Base-by-base conservation (phyloP, 345 rosid species). In the Nephelium lappaceum region DNA sequence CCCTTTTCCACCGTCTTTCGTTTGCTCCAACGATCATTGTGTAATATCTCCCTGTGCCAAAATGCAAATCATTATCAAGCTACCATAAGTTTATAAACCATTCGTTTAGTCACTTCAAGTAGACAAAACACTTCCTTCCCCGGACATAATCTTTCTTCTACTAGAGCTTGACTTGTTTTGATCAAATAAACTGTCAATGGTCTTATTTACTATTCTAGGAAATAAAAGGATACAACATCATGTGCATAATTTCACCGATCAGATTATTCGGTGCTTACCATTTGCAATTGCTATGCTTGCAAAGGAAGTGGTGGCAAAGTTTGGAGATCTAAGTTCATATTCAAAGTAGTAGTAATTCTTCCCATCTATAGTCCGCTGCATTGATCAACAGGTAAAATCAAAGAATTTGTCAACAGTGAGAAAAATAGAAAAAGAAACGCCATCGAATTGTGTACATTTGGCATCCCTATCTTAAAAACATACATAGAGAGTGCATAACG, bases 331-430 rank as follows among this genome's bases (percentile, higher is more conserved):
- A 7, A 95, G 95, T 76, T 57, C 80, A 21, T 92, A 93, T 85
- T 95, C 98, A 42, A 95, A 88, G 24, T 91, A 88, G 86, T 92
- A 95, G 69, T 93, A 91, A 86, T 77, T 94, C 76, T 79, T 92
- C 74, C 94, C 99, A 74, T 92, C 93, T 9, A 78, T 81, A 41
- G 83, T 80, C 77, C 88, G 82, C 99, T 95, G 92, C 90, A 83
- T 68, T 21, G 64, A 60, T 74, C 64, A 38, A 72, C 14, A 14
- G 6, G 69, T 16, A 21, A 14, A 16, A 51, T 31, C 71, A 5
- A 42, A 72, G 60, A 23, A 5, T 19, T 36, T 83, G 36, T 16
- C 36, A 60, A 51, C 63, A 57, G 7, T 2, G 53, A 49, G 55
- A 57, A 7, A 57, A 57, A 18, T 21, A 57, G 21, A n/a, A 8